Conservation (phyloP, 257 asterid species). For the Solanum chaucha region DNA sequence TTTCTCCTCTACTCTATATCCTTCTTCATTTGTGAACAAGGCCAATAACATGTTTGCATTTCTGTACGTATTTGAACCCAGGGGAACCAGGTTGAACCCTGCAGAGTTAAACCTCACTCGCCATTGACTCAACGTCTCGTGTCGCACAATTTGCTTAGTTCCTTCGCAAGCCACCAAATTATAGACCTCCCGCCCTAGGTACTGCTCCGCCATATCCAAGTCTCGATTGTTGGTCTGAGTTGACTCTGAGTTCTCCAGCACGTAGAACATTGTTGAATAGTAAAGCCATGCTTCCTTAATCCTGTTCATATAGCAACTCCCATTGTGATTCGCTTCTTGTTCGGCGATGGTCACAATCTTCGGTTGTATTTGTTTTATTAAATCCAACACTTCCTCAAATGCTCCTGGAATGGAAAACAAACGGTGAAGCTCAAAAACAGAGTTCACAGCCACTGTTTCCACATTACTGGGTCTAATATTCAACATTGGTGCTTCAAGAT, state of each 20-base stretch:
- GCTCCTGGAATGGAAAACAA: not conserved
- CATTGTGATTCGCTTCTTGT: too few relatives aligned
- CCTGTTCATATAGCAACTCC: too few relatives aligned
- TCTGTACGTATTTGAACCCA: too few relatives aligned
- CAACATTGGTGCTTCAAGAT: not conserved
- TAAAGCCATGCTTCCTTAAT: not conserved
- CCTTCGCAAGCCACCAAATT: not conserved
- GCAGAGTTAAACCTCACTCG: too few relatives aligned
- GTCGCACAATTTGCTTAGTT: not conserved
- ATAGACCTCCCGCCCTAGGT: not conserved
- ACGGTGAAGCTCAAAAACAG: not conserved
- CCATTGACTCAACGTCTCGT: too few relatives aligned
- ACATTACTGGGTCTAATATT: not conserved
- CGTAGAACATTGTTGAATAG: not conserved
- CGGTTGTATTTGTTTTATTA: too few relatives aligned
- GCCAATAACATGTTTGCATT: too few relatives aligned
- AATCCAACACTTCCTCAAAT: not conserved
- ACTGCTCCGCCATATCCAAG: not conserved
- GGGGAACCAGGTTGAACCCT: too few relatives aligned
- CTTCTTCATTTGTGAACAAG: too few relatives aligned
- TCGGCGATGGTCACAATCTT: too few relatives aligned
- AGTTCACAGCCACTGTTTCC: not conserved
- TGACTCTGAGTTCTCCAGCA: not conserved
- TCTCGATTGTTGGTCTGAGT: too few relatives aligned
- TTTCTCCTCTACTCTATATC: too few relatives aligned